Percentiles rank a stretch among this genome's conserved stretches.
Evolutionary conservation across 2,329 filamentous ascomycete species (phyloP).

Genomic region (Chrysoporthe deuterocubensis): DNA sequence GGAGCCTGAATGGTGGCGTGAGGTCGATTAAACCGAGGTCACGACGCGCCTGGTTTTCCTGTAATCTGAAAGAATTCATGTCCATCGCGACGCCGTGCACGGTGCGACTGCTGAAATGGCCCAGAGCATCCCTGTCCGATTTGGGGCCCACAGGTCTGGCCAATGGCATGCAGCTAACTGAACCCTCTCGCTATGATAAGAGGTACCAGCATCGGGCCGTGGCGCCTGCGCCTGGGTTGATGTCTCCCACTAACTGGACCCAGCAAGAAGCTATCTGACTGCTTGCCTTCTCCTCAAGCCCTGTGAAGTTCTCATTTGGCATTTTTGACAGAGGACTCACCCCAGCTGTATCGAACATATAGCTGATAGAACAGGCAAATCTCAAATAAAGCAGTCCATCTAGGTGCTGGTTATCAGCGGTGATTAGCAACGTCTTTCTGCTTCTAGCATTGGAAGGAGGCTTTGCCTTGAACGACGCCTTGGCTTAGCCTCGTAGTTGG

Average conservation of each 20-base stretch:
- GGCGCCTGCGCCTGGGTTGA: background rate
- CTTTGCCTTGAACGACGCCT: too few relatives aligned
- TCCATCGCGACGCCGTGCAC: slow-evolving; percentile 13
- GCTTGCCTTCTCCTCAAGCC: background rate
- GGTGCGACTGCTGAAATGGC: slow-evolving; percentile 2
- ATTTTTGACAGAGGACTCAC: background rate
- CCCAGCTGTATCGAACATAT: background rate
- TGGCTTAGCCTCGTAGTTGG: too few relatives aligned
- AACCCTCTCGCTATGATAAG: background rate
- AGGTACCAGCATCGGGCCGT: background rate
- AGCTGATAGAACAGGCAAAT: background rate
- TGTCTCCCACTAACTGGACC: background rate
- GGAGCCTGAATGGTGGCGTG: background rate
- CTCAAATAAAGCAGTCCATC: background rate
- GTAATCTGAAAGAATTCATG: slow-evolving; percentile 13
- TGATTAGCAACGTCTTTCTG: too few relatives aligned
- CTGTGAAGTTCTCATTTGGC: background rate
- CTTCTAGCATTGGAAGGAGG: too few relatives aligned
- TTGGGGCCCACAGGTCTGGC: background rate
- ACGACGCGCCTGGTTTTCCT: slow-evolving; percentile 6
- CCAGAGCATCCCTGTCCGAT: slow-evolving; percentile 7
- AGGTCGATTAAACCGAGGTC: background rate
- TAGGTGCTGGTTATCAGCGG: too few relatives aligned
- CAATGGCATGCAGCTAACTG: slow-evolving; percentile 2
- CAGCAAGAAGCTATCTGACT: background rate